These are phyloP conservation scores for Capronia americana DNA, from an alignment of 2,329 filamentous ascomycete genomes.

Conservation along the genomic window DNA sequence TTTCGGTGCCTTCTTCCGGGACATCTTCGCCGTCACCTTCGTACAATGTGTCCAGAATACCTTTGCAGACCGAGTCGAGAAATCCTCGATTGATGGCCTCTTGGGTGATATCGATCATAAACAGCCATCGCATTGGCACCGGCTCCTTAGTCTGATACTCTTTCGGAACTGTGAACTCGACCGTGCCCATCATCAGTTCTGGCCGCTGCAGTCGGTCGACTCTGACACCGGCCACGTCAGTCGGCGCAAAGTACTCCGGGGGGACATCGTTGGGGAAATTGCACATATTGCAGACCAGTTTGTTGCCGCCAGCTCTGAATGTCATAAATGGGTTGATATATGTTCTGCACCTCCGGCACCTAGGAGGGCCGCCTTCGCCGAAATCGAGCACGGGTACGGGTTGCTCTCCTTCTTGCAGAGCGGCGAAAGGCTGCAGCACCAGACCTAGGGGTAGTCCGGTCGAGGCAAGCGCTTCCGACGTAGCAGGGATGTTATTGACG, in stretches of 20 bases:
- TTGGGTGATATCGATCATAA: constrained; percentile 90
- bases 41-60: constrained; percentile 84
- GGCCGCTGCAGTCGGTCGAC: constrained; percentile 88
- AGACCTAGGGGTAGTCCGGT: constrained; percentile 88
- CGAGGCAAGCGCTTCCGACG: constrained; percentile 76
- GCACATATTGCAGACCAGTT: constrained; percentile 98
- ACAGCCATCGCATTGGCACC: constrained; percentile 84
- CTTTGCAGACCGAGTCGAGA: constrained; percentile 86
- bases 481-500: constrained; percentile 89
- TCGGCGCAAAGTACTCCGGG: constrained; percentile 90
- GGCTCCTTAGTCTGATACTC: constrained; percentile 98
- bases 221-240: constrained; percentile 82
- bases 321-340: constrained; percentile 99
- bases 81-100: constrained; percentile 92
- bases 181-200: constrained; percentile 87
- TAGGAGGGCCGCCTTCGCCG: constrained; percentile 85
- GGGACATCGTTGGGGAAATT: constrained; percentile 95
- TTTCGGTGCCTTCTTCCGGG: constrained; percentile 61
- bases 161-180: constrained; percentile 95
- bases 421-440: constrained; percentile 84
- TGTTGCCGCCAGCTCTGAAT: constrained; percentile 91
- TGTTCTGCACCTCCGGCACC: constrained; percentile 88
- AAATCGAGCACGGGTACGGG: constrained; percentile 94
- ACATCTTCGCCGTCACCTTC: constrained; percentile 64
- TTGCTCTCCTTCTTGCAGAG: constrained; percentile 80